phyloP scores from a whole-genome alignment of 2,329 filamentous ascomycete species.

The Aspergillus eucalypticola region DNA sequence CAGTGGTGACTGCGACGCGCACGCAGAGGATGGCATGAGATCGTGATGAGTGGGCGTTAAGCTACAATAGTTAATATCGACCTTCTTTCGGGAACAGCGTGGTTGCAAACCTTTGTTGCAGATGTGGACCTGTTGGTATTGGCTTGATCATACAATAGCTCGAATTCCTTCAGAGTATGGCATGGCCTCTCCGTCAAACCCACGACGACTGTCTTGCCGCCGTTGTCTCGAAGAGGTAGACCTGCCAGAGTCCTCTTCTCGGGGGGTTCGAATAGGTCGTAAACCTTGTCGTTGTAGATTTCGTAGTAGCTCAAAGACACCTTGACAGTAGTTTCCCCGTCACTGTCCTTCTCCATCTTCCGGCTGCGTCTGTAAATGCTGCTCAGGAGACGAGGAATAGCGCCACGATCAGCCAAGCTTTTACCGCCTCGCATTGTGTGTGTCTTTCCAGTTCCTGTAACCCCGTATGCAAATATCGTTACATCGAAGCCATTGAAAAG shows the following conservation, averaged over 20 bases:
- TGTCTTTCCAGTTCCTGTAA: constrained; percentile 91
- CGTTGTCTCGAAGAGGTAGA: constrained; percentile 79
- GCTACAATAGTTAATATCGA: constrained; percentile 41
- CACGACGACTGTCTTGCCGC: constrained; percentile 82
- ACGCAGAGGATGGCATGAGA: constrained; percentile 91
- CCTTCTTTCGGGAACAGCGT: not conserved
- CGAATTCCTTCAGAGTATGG: constrained; percentile 84
- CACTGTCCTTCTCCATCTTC: constrained; percentile 79
- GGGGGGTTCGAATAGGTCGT: constrained; percentile 81
- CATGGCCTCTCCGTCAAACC: constrained; percentile 82
- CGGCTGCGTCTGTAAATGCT: constrained; percentile 81
- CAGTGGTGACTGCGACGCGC: constrained; percentile 76
- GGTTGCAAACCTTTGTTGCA: constrained; percentile 66
- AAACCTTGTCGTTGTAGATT: constrained; percentile 96
- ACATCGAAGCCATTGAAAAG: constrained; percentile 83
- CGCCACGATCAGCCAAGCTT: constrained; percentile 79
- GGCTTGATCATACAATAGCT: constrained; percentile 83
- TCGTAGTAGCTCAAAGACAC: constrained; percentile 90
- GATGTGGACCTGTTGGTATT: constrained; percentile 89
- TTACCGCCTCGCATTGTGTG: constrained; percentile 94
- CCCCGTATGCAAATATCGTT: constrained; percentile 89
- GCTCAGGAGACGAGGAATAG: constrained; percentile 83
- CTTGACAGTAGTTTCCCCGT: constrained; percentile 67
- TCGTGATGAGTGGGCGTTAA: constrained; percentile 86
- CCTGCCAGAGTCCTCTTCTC: constrained; percentile 83